Percentiles rank a stretch among this genome's conserved stretches.
Conservation (phyloP, 495 filamentous ascomycete genomes). For the Penicillium roqueforti region DNA sequence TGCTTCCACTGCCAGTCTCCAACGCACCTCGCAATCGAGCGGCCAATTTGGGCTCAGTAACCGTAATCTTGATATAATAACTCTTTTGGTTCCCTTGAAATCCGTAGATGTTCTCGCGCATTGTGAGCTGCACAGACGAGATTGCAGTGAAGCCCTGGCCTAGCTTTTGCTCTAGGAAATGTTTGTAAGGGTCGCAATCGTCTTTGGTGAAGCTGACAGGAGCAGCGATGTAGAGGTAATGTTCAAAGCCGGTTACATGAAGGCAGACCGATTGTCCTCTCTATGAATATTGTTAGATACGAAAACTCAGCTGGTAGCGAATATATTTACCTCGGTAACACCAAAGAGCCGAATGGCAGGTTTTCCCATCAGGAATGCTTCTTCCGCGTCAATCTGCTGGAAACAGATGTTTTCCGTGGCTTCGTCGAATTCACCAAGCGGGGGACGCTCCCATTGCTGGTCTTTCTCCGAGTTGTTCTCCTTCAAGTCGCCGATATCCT, state of each 20-base stretch:
- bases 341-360: constrained; percentile 85
- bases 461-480: constrained; percentile 84
- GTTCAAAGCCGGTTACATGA: constrained; percentile 91
- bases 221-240: constrained; percentile 93
- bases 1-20: constrained; percentile 56
- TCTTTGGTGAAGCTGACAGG: constrained; percentile 72
- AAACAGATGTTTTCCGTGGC: constrained; percentile 70
- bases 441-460: constrained; percentile 86
- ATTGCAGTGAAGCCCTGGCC: constrained; percentile 60
- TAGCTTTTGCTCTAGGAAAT: constrained; percentile 71
- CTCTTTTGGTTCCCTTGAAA: constrained; percentile 90
- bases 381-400: constrained; percentile 94
- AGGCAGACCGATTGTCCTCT: constrained; percentile 88
- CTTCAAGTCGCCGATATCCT: constrained; percentile 82
- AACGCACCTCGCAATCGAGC: constrained; percentile 65
- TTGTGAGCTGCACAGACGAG: constrained; percentile 68
- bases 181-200: constrained; percentile 71
- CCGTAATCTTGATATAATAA: constrained; percentile 88
- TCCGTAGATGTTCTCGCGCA: constrained; percentile 84
- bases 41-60: constrained; percentile 81
- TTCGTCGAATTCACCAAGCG: constrained; percentile 68
- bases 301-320: not conserved
- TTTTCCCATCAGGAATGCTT: constrained; percentile 68
- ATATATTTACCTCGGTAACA: constrained; percentile 72
- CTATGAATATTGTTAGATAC: constrained; percentile 28